Evolutionary conservation across 192 early-diverging fungal species (phyloP), one percentile per base, ranked within the genome.

Genomic region (Mortierella alpina): DNA sequence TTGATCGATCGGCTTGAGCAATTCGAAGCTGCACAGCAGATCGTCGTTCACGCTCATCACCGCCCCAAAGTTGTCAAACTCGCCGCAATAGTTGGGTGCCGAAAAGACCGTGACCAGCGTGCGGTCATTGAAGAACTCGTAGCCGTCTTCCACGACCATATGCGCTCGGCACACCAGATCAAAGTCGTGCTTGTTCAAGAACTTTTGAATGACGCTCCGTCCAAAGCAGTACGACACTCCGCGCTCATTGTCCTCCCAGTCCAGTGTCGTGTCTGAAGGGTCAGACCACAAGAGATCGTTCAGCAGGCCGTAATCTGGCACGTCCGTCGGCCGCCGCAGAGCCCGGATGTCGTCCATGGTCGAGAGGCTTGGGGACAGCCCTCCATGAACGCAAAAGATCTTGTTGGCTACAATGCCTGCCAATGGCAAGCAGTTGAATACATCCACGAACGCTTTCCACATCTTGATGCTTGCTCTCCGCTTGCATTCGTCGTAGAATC

Each of bases 401-500:
- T 95, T 95, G 69, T 88, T 89, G 40, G 95, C 96, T 1, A 98
- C 95, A 45, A 98, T 87, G 0, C 93, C 97, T 0, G 97, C 94
- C 31, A 98, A 91, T 6, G 97, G 97, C 56, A 98, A 82, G 51
- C 92, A 91, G 79, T 98, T 96, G 84, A 98, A 98, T 15, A 94
- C 91, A 86, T 96, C 93, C 5, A 95, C 91, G 80, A 98, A 97
- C 18, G 92, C 78, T 82, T 91, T 93, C 96, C 96, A 98, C 56
- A 96, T 90, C 75, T 96, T 96, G 64, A 95, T 81, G 59, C 86
- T 95, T 45, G 88, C 91, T 58, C 96, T 83, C 40, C 95, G 91
- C 72, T 97, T 96, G 88, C 96, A 98, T 84, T 98, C 96, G 86
- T 98, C 96, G 78, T 96, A 98, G 86, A 98, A 98, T 11, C 96